Evolutionary conservation across 1,284 basidiomycete species (phyloP).

Genomic region (Papiliotrema fonsecae): DNA sequence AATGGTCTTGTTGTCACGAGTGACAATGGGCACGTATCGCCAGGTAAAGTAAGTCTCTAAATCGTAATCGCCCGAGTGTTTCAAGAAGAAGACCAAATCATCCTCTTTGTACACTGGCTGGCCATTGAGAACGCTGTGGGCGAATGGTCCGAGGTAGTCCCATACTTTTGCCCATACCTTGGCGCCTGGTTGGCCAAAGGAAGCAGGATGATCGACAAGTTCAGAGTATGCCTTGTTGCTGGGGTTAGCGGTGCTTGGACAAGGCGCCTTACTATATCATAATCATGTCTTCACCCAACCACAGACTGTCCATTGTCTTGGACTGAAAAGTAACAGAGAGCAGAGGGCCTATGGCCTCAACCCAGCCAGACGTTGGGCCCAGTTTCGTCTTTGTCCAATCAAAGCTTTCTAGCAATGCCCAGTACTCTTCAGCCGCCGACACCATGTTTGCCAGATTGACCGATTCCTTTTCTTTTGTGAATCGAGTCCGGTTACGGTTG

Average conservation of each 20-base stretch:
- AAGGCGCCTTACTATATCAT: slow-evolving; percentile 30
- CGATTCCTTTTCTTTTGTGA: neutral
- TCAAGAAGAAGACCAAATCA: slow-evolving; percentile 23
- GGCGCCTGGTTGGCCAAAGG: slow-evolving; percentile 24
- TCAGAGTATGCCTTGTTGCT: slow-evolving; percentile 32
- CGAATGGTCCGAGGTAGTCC: slow-evolving; percentile 18
- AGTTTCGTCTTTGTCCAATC: slow-evolving; percentile 35
- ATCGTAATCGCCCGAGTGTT: slow-evolving; percentile 15
- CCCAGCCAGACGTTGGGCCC: slow-evolving; percentile 29
- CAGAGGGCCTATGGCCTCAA: slow-evolving; percentile 24
- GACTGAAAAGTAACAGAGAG: slow-evolving; percentile 27
- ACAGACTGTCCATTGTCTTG: slow-evolving; percentile 23
- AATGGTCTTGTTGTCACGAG: slow-evolving; percentile 18
- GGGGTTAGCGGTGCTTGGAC: neutral
- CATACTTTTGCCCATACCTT: slow-evolving; percentile 31
- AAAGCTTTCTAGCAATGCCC: slow-evolving; percentile 18
- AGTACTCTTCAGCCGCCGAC: slow-evolving; percentile 14
- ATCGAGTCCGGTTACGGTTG: neutral
- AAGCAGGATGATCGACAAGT: slow-evolving; percentile 25
- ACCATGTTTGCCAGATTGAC: neutral
- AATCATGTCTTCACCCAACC: slow-evolving; percentile 33
- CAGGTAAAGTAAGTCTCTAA: slow-evolving; percentile 36
- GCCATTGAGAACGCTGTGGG: slow-evolving; percentile 15
- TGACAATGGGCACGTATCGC: slow-evolving; percentile 33
- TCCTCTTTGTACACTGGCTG: slow-evolving; percentile 21